These are phyloP conservation scores for Pythium biforme DNA, from an alignment of 352 stramenopile genomes.

Conservation along the genomic window DNA sequence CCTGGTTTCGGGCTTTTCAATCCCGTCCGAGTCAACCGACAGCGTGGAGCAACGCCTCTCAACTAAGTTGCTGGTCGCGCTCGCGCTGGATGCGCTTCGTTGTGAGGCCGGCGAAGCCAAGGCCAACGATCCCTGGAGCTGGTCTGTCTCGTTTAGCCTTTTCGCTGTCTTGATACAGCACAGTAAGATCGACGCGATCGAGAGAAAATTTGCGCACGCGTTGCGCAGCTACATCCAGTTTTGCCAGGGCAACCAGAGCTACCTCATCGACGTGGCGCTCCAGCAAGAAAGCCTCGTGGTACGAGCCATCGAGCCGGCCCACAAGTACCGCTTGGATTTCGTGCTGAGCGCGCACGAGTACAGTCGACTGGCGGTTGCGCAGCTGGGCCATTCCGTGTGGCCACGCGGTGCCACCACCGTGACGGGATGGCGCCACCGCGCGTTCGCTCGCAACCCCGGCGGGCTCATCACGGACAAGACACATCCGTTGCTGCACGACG, in stretches of 20 bases:
- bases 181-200: conserved; percentile 47
- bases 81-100: conserved; percentile 48
- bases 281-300: conserved; percentile 37
- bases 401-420: not conserved
- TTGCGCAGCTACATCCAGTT: conserved; percentile 39
- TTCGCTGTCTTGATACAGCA: conserved; percentile 47
- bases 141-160: conserved; percentile 38
- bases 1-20: conserved; percentile 36
- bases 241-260: conserved; percentile 41
- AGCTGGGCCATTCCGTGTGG: conserved; percentile 23
- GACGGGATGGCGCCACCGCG: conserved; percentile 7
- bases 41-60: conserved; percentile 21
- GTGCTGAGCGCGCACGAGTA: conserved; percentile 50
- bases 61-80: conserved; percentile 39
- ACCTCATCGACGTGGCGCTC: conserved; percentile 43
- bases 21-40: not conserved
- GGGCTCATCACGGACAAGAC: conserved; percentile 42
- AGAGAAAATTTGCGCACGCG: conserved; percentile 46
- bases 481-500: conserved; percentile 35
- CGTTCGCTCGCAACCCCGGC: conserved; percentile 27
- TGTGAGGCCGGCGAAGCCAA: conserved; percentile 22
- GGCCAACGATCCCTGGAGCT: conserved; percentile 27
- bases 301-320: conserved; percentile 47
- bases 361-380: conserved; percentile 15
- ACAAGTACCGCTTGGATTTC: conserved; percentile 61